Evolutionary conservation across 2,329 filamentous ascomycete species (phyloP).

Genomic region (Bipolaris bicolor): DNA sequence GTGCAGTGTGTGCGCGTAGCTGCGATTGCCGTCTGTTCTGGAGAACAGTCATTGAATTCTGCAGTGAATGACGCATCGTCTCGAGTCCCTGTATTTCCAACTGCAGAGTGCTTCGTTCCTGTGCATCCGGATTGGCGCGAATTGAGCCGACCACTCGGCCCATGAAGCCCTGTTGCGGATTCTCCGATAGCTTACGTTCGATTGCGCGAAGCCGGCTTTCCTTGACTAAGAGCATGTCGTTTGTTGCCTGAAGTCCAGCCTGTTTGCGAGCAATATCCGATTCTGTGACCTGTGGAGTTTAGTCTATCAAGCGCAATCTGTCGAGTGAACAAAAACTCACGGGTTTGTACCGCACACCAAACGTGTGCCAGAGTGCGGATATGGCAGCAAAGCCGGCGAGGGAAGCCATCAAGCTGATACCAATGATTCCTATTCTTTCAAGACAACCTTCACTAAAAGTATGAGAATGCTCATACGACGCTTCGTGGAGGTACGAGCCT

Average conservation of each 20-base stretch:
- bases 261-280: slow-evolving; percentile 78
- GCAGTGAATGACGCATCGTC: slow-evolving; percentile 76
- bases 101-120: slow-evolving; percentile 63
- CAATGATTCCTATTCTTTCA: slow-evolving; percentile 78
- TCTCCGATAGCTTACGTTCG: slow-evolving; percentile 66
- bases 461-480: slow-evolving; percentile 51
- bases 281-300: slow-evolving; percentile 63
- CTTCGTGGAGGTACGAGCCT: slow-evolving; percentile 57
- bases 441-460: slow-evolving; percentile 63
- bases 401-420: slow-evolving; percentile 83
- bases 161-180: slow-evolving; percentile 65
- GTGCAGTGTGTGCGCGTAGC: slow-evolving; percentile 68
- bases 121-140: slow-evolving; percentile 64
- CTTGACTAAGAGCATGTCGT: slow-evolving; percentile 79
- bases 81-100: slow-evolving; percentile 81
- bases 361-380: slow-evolving; percentile 83
- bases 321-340: slow-evolving; percentile 40
- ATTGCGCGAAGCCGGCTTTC: slow-evolving; percentile 73
- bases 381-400: slow-evolving; percentile 91
- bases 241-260: slow-evolving; percentile 76
- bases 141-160: slow-evolving; percentile 76
- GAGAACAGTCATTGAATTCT: slow-evolving; percentile 68
- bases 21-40: slow-evolving; percentile 68
- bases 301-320: slow-evolving; percentile 12
- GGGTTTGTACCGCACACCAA: slow-evolving; percentile 68